Evolutionary conservation across 805 yeast genomes (phyloP), one percentile per base, ranked within the genome.

Genomic region (Candida maesae): DNA sequence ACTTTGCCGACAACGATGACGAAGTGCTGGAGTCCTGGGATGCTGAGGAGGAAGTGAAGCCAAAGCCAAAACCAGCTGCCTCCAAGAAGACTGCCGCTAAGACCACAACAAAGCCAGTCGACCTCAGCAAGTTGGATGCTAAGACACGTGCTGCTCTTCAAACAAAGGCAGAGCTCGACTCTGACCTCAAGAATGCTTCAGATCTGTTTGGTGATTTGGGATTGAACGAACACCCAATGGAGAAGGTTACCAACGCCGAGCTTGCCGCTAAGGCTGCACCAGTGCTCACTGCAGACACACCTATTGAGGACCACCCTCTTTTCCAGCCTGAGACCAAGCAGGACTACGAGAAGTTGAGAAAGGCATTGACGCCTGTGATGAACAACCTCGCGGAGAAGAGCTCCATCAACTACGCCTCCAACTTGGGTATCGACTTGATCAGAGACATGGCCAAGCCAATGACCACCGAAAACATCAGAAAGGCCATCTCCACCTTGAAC

Each of bases 121-220:
- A 79, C 34, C 72, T 84, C 47, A 91, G 84, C 46, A 68, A 68
- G 14, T 75, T 84, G 30, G 95, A 87, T 61, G 84, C 78, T 50
- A 71, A 69, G 47, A 81, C 91, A n/a, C 74, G 87, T 58, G 76
- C 70, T 52, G 89, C 84, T 58, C 64, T 89, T 63, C 71, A 85
- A 64, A 81, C 73, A 58, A 71, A 83, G 61, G 95, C 93, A 16
- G 95, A 91, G 65, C 56, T 87, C 45, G 81, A 78, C 35, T 76
- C 95, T 20, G 99, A 91, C 67, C 71, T 91, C 63, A 87, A 86
- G 64, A 87, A 86, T 60, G 98, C 99, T 23, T 91, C 95, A 8
- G 95, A 86, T 54, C 70, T 91, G 53, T 88, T 91, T 60, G 95
- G 89, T 24, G 88, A 87, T 13, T 61, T 74, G 41, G 72, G 72